Percentiles rank a stretch among this genome's conserved stretches.
These are phyloP conservation scores for Diaporthe batatas DNA, from an alignment of 2,329 filamentous ascomycete genomes.

Conservation along the genomic window DNA sequence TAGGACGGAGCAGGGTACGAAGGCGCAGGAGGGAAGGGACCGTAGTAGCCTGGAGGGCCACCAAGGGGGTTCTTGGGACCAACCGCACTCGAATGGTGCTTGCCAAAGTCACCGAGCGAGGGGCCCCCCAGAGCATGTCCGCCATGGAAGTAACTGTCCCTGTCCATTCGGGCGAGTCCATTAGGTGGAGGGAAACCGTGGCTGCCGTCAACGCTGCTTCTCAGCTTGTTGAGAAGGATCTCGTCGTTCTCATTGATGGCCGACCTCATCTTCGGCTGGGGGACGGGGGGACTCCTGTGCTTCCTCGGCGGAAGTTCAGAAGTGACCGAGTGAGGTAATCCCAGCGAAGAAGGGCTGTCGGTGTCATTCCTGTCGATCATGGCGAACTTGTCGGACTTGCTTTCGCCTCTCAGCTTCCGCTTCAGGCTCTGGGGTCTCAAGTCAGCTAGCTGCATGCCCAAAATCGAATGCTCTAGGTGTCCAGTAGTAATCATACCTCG, in stretches of 20 bases:
- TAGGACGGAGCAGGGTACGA: conserved; percentile 25
- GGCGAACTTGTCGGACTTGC: conserved; percentile 24
- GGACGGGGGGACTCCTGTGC: conserved; percentile 5
- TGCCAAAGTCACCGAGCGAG: conserved; percentile 25
- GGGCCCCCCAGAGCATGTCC: conserved; percentile 13
- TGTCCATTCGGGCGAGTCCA: conserved; percentile 18
- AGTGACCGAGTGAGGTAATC: conserved; percentile 33
- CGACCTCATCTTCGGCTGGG: conserved; percentile 24
- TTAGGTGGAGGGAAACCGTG: background rate
- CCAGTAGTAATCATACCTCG: conserved; percentile 31
- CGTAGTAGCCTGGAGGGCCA: conserved; percentile 29
- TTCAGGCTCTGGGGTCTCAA: conserved; percentile 32
- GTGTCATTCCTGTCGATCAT: conserved; percentile 13
- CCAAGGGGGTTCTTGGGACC: background rate
- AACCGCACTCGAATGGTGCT: background rate
- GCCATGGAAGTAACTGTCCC: conserved; percentile 8
- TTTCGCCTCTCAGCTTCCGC: conserved; percentile 29
- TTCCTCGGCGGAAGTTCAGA: conserved; percentile 23
- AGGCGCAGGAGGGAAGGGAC: conserved; percentile 18
- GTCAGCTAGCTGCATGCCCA: conserved; percentile 18
- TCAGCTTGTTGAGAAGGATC: conserved; percentile 39
- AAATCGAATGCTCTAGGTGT: rapidly evolving
- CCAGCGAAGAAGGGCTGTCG: conserved; percentile 18
- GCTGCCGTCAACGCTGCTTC: conserved; percentile 19
- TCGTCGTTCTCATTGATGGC: conserved; percentile 37